Evolutionary conservation across 2,329 filamentous ascomycete species (phyloP).

Genomic region (Phaeosphaeria sp.): DNA sequence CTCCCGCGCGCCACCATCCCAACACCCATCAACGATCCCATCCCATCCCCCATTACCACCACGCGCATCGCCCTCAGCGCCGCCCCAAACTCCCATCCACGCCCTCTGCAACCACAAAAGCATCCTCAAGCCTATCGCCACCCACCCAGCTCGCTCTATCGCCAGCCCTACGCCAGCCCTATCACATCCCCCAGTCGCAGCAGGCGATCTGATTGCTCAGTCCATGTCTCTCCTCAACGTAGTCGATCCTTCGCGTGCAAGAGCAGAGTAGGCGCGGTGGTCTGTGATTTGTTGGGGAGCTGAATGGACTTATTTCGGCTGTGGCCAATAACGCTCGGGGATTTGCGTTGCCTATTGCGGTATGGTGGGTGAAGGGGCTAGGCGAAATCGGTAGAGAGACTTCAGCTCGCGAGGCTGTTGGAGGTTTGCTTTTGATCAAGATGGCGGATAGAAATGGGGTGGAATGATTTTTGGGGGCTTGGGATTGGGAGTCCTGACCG

Average conservation of each 20-base stretch:
- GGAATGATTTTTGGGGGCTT: too few species aligned
- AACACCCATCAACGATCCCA: background rate
- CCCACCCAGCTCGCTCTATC: background rate
- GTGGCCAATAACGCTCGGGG: slow-evolving; percentile 2
- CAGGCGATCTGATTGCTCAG: slow-evolving; percentile 6
- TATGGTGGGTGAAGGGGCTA: background rate
- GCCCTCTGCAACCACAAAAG: background rate
- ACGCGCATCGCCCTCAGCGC: background rate
- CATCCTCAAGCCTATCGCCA: slow-evolving; percentile 1
- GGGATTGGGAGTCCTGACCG: too few species aligned
- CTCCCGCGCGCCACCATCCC: background rate
- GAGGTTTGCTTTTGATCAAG: too few species aligned
- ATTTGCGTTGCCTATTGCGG: slow-evolving; percentile 2
- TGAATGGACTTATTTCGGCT: slow-evolving; percentile 1
- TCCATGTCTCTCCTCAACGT: background rate
- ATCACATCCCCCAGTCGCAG: background rate
- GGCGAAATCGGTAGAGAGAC: background rate
- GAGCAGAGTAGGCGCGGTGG: background rate
- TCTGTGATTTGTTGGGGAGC: slow-evolving; percentile 4
- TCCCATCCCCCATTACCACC: background rate
- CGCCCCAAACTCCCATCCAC: background rate
- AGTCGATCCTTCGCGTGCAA: background rate
- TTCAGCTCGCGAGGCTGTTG: too few species aligned
- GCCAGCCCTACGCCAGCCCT: slow-evolving; percentile 8
- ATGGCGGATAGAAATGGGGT: too few species aligned